A percentile compares a stretch with the other conserved stretches of the same genome.
phyloP scores from a whole-genome alignment of 2,329 filamentous ascomycete genomes.

The Lachnellula suecica region DNA sequence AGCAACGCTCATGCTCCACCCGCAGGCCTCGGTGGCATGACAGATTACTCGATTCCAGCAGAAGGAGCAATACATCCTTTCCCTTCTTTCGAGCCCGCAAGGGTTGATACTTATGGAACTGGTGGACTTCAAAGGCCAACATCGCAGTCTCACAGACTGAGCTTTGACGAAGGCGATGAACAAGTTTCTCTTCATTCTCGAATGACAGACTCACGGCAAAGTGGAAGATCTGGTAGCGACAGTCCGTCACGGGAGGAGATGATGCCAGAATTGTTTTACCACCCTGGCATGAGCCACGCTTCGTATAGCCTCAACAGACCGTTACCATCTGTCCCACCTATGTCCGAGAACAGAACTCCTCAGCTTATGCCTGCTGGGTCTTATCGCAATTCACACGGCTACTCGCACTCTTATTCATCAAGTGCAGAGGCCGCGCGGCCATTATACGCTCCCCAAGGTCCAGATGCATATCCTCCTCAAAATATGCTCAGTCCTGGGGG shows the following conservation, averaged over 20 bases:
- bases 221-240: slow-evolving; percentile 51
- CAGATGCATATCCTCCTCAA: slow-evolving; percentile 40
- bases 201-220: slow-evolving; percentile 47
- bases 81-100: slow-evolving; percentile 42
- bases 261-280: slow-evolving; percentile 90
- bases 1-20: slow-evolving; percentile 26
- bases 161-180: slow-evolving; percentile 93
- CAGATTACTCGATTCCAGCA: slow-evolving; percentile 40
- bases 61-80: slow-evolving; percentile 58
- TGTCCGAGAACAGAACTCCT: slow-evolving; percentile 43
- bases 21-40: slow-evolving; percentile 33
- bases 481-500: slow-evolving; percentile 36
- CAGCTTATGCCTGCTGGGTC: slow-evolving; percentile 55
- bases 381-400: slow-evolving; percentile 56
- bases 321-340: slow-evolving; percentile 58
- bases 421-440: slow-evolving; percentile 41
- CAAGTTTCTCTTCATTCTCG: slow-evolving; percentile 56
- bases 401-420: slow-evolving; percentile 45
- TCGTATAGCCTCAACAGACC: slow-evolving; percentile 60
- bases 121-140: slow-evolving; percentile 80
- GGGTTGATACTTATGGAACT: slow-evolving; percentile 84
- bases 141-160: slow-evolving; percentile 70
- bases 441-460: slow-evolving; percentile 25
- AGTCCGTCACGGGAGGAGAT: slow-evolving; percentile 72
- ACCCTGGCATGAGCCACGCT: slow-evolving; percentile 71